A percentile compares a stretch with the other conserved stretches of the same genome.
phyloP scores from a whole-genome alignment of 1,284 basidiomycete genomes.

The Lentinus polychrous region DNA sequence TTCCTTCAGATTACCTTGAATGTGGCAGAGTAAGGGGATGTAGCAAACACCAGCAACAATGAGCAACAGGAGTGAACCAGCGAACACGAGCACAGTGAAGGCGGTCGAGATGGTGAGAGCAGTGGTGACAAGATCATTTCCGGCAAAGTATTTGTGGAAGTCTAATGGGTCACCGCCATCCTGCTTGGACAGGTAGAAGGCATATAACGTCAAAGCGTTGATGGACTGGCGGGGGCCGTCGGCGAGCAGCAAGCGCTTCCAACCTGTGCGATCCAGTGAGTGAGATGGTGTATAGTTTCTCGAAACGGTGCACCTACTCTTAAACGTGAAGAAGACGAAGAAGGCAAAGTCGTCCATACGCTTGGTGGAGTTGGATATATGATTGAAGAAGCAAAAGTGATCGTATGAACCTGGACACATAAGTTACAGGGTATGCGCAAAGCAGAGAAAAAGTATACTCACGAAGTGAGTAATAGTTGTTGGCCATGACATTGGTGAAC shows the following conservation, averaged over 20 bases:
- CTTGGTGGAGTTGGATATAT: slow-evolving; percentile 94
- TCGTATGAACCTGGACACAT: slow-evolving; percentile 74
- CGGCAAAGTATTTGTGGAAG: slow-evolving; percentile 59
- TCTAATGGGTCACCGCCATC: slow-evolving; percentile 64
- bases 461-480: slow-evolving; percentile 92
- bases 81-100: slow-evolving; percentile 87
- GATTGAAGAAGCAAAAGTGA: slow-evolving; percentile 97
- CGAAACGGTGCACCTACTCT: slow-evolving; percentile 56
- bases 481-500: slow-evolving; percentile 96
- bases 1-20: slow-evolving; percentile 96
- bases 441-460: slow-evolving; percentile 25
- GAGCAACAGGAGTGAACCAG: slow-evolving; percentile 76
- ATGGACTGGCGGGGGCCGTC: slow-evolving; percentile 98
- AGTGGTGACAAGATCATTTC: slow-evolving; percentile 70
- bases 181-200: slow-evolving; percentile 78
- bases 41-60: slow-evolving; percentile 85
- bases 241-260: slow-evolving; percentile 91
- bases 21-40: slow-evolving; percentile 89
- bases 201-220: slow-evolving; percentile 91
- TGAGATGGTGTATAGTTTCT: background rate
- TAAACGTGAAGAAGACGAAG: slow-evolving; percentile 99
- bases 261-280: slow-evolving; percentile 46
- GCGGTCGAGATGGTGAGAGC: slow-evolving; percentile 84
- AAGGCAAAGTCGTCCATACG: slow-evolving; percentile 96
- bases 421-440: slow-evolving; percentile 5